phyloP scores from a whole-genome alignment of 805 yeast genomes.

The Wickerhamiella domercqiae region DNA sequence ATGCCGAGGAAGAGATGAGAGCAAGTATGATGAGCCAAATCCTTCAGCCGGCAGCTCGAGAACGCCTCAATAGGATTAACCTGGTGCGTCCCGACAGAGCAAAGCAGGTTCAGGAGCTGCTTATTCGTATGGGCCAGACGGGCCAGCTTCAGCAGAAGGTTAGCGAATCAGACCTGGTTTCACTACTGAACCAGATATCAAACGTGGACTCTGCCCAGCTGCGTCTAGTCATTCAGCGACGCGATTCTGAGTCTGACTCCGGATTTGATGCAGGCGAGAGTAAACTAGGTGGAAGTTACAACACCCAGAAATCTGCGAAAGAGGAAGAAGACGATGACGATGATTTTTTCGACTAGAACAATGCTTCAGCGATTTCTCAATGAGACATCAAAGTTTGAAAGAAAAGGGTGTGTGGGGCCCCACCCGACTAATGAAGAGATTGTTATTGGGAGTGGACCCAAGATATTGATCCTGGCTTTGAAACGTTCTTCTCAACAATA shows the following conservation, averaged over 20 bases:
- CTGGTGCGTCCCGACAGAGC: slow-evolving; percentile 89
- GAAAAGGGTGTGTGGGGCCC: too few relatives aligned
- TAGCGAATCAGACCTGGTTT: slow-evolving; percentile 70
- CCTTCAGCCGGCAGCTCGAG: slow-evolving; percentile 71
- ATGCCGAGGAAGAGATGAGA: slow-evolving; percentile 28
- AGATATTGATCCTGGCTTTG: too few relatives aligned
- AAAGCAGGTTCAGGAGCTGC: slow-evolving; percentile 67
- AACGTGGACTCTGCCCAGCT: slow-evolving; percentile 41
- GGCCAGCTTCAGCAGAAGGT: slow-evolving; percentile 66
- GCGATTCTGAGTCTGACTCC: slow-evolving; percentile 25
- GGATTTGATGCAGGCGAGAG: slow-evolving; percentile 28
- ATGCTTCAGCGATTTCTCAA: too few relatives aligned
- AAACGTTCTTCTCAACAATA: too few relatives aligned
- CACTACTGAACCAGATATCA: slow-evolving; percentile 67
- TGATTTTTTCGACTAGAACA: slow-evolving; percentile 34
- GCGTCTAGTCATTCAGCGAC: slow-evolving; percentile 31
- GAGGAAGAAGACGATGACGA: slow-evolving; percentile 21
- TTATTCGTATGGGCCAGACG: slow-evolving; percentile 52
- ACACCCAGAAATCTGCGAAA: neutral
- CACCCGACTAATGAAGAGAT: too few relatives aligned
- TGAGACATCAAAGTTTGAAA: too few relatives aligned
- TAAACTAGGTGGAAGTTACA: slow-evolving; percentile 4
- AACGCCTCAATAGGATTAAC: slow-evolving; percentile 69
- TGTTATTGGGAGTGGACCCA: too few relatives aligned
- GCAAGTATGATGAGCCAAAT: slow-evolving; percentile 41